Evolutionary conservation across 2,329 filamentous ascomycete species (phyloP), one percentile per base, ranked within the genome.

Genomic region (Balansia obtecta): DNA sequence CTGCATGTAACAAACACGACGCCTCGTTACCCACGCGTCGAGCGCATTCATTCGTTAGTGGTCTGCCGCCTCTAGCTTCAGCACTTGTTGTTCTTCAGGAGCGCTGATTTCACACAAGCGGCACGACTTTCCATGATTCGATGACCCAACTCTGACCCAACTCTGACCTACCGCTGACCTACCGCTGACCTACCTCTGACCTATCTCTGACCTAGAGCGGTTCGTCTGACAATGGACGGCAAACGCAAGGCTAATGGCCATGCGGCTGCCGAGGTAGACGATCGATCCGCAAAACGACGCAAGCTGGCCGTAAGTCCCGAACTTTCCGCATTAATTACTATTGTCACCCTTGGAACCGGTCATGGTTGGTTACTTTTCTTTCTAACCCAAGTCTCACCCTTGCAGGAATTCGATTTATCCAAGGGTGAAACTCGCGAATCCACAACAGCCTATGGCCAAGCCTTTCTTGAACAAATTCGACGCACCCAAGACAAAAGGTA

Each of bases 401-500:
- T 51, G 18, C 40, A 67, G 65, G 62, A 63, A 54, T 76, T 71
- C 56, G 72, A 79, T 54, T 65, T 79, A 30, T 64, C 69, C 45
- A 69, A 75, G 51, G 73, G 72, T 56, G 85, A 90, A 67, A 82
- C 77, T 15, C 67, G 70, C 49, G 81, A 86, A 63, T 81, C 81
- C 15, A 90, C 86, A 2, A 83, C 82, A 13, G 76, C 82, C 50
- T 78, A 82, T 60, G 88, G 88, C 38, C 69, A 87, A 58, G 78
- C 76, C 56, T 86, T 94, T 61, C 70, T 94, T 43, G 81, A 87
- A 49, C 82, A 83, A 61, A 79, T 95, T 61, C 83, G 83, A 58
- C 76, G 79, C 56, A 88, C 86, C 20, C 80, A 81, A 55, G 88
- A 94, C 66, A 94, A 94, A 71, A 86, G 77, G 87, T 91, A 75